Base-by-base conservation (phyloP, 2,329 filamentous ascomycete species). In the Sporothrix sp. region DNA sequence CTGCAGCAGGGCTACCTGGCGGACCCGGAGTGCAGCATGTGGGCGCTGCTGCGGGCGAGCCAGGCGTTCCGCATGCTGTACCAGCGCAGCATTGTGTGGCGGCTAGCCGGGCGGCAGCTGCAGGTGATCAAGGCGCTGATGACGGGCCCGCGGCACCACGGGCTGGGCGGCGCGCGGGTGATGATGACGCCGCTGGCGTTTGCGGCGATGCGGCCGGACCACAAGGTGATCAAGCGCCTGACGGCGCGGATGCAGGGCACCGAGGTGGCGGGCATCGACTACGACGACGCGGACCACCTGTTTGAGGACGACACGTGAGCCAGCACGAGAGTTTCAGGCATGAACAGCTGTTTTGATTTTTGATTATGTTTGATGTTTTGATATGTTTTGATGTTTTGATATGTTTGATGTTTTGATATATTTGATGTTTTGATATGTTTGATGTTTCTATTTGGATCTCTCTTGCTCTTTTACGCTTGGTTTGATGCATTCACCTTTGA, bases 21-120 rank as follows among this genome's bases (percentile, higher is more conserved):
- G 1, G 55, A 60, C 6, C 51, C 59, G 0, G 62, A 64, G 1
- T 49, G 66, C 10, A 69, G 66, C 23, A 60, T 56, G 3, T 80
- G 74, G 75, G 65, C 68, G 3, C 60, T 75, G 3, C 61, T 79
- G 14, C 75, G 75, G 52, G 76, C 76, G 0, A 76, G 74, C 1
- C 64, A 63, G 3, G 61, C 67, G 3, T 78, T 75, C 58, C 68
- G 68, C 37, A 36, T 63, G n/a, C 66, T 62, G 32, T 64, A 68
- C 55, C 46, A 53, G 0, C 52, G 4, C 0, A 57, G 37, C 0
- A 71, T 78, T 48, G 58, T 66, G 1, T 79, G 74, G 73, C 61
- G 60, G 10, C 66, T 79, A 53, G 70, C 70, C 0, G 75, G 75
- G 0, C 63, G 61, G 1, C 74, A 79, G 58, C 64, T 79, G 2